A percentile compares a stretch with the other conserved stretches of the same genome.
These are phyloP conservation scores for Sordariomycetes sp. DNA, from an alignment of 2,329 filamentous ascomycete genomes.

Conservation along the genomic window DNA sequence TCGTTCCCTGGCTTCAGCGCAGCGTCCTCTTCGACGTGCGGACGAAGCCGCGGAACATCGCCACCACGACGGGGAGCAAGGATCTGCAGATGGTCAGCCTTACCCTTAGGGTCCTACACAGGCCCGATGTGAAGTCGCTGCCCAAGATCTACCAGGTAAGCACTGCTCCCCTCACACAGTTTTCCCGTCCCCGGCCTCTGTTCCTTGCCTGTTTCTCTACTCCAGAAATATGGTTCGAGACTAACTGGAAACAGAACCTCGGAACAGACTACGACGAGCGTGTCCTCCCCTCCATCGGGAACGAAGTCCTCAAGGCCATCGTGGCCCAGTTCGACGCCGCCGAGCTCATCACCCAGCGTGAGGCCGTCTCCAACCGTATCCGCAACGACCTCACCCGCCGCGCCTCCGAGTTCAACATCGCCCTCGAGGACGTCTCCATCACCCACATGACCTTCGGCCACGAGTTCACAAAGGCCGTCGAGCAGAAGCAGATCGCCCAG, in stretches of 20 bases:
- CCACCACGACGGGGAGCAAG: constrained; percentile 95
- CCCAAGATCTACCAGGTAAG: constrained; percentile 96
- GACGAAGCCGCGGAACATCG: constrained; percentile 94
- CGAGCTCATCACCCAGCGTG: constrained; percentile 96
- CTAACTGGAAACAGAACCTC: constrained; percentile 53
- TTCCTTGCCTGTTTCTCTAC: neutral
- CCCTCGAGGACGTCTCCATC: constrained; percentile 95
- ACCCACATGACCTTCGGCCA: constrained; percentile 99
- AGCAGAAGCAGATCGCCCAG: constrained; percentile 99
- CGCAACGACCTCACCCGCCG: constrained; percentile 83
- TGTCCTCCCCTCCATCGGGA: constrained; percentile 95
- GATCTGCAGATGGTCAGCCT: constrained; percentile 99
- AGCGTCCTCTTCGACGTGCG: constrained; percentile 94
- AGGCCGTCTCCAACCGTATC: constrained; percentile 92
- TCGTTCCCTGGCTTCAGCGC: constrained; percentile 90
- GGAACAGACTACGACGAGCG: constrained; percentile 97
- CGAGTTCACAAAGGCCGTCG: constrained; percentile 96
- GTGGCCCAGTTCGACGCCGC: constrained; percentile 98
- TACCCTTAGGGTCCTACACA: constrained; percentile 87
- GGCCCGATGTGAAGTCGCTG: constrained; percentile 81
- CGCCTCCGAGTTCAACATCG: constrained; percentile 96
- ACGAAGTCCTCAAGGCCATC: constrained; percentile 97
- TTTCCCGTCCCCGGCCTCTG: neutral
- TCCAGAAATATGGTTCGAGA: neutral
- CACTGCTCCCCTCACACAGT: neutral